Evolutionary conservation across 2,329 filamentous ascomycete genomes (phyloP), one percentile per base, ranked within the genome.

Genomic region (Fusarium nanum): DNA sequence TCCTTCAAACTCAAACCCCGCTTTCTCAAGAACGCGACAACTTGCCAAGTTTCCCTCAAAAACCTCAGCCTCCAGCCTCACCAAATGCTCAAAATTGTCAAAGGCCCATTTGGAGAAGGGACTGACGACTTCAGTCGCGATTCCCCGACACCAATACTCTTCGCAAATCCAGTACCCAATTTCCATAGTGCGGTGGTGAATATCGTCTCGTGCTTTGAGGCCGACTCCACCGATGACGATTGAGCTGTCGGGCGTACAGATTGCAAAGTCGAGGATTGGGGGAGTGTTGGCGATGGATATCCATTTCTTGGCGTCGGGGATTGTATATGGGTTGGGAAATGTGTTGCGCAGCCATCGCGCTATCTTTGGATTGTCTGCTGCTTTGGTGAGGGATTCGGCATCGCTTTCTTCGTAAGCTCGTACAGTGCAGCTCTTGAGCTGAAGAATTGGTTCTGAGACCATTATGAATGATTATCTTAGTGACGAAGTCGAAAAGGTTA

Each of bases 101-200:
- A 58, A 58, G 1, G 56, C 20, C 56, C 56, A 58, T 2, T 18
- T 14, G 7, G 56, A 50, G 8, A 58, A 37, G 6, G 46, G 28
- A 2, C 14, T n/a, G 27, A 45, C 27, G 2, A 45, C 56, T 44
- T 52, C 34, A 6, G 46, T 50, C 5, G 56, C 28, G 8, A 58
- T 58, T 3, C 46, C 56, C 16, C 27, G 46, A 32, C 27, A 13
- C 56, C 56, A 45, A 28, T 52, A 42, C 1, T 58, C 56, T 40
- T 52, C 56, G 5, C 20, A 10, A 14, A 58, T 34, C 56, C 46
- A 58, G 18, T 58, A 58, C 16, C 56, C 46, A 14, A 58, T 58
- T 11, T 58, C 56, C 37, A 58, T 58, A 5, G 46, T 58, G 27
- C 56, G 56, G 28, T 58, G 6, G 16, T 58, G 46, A 30, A 58